These are phyloP conservation scores for Tillandsia leiboldiana DNA, from an alignment of 176 grass and related monocot species.

Conservation along the genomic window DNA sequence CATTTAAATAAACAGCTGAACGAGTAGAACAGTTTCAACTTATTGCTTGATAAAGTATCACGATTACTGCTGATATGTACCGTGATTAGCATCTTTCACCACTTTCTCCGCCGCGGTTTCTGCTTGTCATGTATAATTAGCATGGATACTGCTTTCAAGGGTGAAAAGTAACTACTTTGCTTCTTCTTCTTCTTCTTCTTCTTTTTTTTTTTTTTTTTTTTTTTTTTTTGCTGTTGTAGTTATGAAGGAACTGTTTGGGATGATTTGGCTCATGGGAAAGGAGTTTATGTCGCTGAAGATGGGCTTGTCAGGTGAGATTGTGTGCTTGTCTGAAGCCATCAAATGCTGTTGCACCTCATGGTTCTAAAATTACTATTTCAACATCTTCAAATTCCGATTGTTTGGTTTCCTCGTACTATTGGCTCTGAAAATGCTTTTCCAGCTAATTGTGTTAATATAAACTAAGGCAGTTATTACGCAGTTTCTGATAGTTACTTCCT, in stretches of 20 bases:
- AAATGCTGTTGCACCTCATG: neutral
- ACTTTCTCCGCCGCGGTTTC: too few species aligned
- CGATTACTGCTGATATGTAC: neutral
- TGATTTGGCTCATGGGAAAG: constrained; percentile 33
- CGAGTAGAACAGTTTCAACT: neutral
- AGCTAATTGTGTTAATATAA: neutral
- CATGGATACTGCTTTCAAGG: neutral
- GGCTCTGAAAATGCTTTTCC: neutral
- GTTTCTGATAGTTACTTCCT: neutral
- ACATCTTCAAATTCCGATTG: neutral
- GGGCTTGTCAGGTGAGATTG: constrained; percentile 25
- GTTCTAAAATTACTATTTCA: neutral
- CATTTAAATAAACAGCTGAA: too few species aligned
- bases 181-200: neutral
- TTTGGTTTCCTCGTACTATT: neutral
- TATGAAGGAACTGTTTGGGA: constrained; percentile 39
- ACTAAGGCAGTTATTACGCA: neutral
- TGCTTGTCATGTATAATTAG: too few species aligned
- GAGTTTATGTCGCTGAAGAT: constrained; percentile 27
- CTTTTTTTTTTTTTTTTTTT: too few species aligned
- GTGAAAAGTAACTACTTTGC: neutral
- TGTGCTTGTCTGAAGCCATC: neutral
- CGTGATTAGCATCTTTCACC: too few species aligned
- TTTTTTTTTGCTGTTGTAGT: neutral
- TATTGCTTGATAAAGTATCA: neutral